Evolutionary conservation across 306 rosid species (phyloP), one percentile per base, ranked within the genome.

Genomic region (Canavalia ensiformis): DNA sequence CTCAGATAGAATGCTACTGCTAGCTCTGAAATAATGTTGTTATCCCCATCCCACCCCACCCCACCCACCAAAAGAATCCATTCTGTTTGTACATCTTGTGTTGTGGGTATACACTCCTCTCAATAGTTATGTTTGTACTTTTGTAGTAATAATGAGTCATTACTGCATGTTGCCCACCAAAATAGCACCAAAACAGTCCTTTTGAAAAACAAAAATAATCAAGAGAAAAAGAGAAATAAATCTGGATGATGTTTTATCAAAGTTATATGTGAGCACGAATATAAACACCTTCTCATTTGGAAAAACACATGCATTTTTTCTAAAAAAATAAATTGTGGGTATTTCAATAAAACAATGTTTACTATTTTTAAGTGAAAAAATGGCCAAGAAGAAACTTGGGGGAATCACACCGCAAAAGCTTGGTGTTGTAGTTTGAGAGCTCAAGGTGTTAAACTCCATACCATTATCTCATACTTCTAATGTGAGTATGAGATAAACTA

Each of bases 1-100:
- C 41, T 28, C 12, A 63, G 44, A 57, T 35, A 68, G 60, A 52
- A 68, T 68, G 58, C 46, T 77, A 52, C 68, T 49, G 73, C 68
- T 25, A 65, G 28, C 9, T 33, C 74, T 62, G 68, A 28, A 66
- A n/a, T 55, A 8, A 60, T 78, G n/a, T 2, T 34, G 73, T 47
- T 75, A 84, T 11, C 64, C 63, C 41, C 2, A 60, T 11, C 25
- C 28, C 34, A 2, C 75, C 7, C 25, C 5, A 44, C 34, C 4
- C 4, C 60, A 6, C 35, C 37, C 18, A 35, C 3, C 2, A 12
- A 29, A 58, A 29, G 33, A 30, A 44, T 76, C 34, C 63, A 58
- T 64, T 76, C 34, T 76, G 31, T 75, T 60, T 65, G 25, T 57
- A 55, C 30, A 9, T 11, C 25, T 73, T 64, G 41, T 29, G 60